These are phyloP conservation scores for Trichosporon sp. DNA, from an alignment of 1,284 basidiomycete genomes.

Conservation along the genomic window DNA sequence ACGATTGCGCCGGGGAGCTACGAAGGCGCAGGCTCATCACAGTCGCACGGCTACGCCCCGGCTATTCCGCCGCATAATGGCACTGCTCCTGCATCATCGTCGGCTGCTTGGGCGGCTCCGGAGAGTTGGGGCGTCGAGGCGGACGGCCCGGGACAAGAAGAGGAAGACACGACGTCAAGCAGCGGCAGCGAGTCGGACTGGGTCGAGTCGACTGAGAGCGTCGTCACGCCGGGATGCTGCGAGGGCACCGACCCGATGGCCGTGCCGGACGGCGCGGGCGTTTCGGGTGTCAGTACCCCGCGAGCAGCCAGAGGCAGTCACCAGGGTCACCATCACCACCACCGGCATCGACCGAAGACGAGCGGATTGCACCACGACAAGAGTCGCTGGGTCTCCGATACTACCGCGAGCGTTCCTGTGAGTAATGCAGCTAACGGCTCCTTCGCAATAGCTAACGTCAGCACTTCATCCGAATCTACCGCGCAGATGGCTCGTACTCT, in stretches of 20 bases:
- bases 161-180: slow-evolving; percentile 33
- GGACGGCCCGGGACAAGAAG: slow-evolving; percentile 51
- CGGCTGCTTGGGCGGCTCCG: slow-evolving; percentile 60
- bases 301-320: slow-evolving; percentile 15
- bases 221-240: not conserved
- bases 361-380: slow-evolving; percentile 9
- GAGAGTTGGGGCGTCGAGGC: slow-evolving; percentile 62
- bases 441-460: slow-evolving; percentile 27
- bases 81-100: slow-evolving; percentile 22
- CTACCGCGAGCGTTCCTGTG: slow-evolving; percentile 1
- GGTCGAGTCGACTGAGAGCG: slow-evolving; percentile 12
- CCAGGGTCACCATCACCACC: slow-evolving; percentile 19
- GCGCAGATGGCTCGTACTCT: slow-evolving; percentile 72
- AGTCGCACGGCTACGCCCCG: slow-evolving; percentile 13
- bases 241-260: not conserved
- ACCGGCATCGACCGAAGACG: not conserved
- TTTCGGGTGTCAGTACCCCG: not conserved
- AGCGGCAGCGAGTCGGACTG: slow-evolving; percentile 17
- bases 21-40: slow-evolving; percentile 12
- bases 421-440: not conserved
- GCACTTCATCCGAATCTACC: slow-evolving; percentile 71
- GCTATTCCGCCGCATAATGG: slow-evolving; percentile 25
- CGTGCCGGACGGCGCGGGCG: not conserved
- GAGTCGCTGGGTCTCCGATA: not conserved
- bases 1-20: slow-evolving; percentile 6